phyloP scores from a whole-genome alignment of 352 stramenopile genomes.

The Phytophthora capsici region DNA sequence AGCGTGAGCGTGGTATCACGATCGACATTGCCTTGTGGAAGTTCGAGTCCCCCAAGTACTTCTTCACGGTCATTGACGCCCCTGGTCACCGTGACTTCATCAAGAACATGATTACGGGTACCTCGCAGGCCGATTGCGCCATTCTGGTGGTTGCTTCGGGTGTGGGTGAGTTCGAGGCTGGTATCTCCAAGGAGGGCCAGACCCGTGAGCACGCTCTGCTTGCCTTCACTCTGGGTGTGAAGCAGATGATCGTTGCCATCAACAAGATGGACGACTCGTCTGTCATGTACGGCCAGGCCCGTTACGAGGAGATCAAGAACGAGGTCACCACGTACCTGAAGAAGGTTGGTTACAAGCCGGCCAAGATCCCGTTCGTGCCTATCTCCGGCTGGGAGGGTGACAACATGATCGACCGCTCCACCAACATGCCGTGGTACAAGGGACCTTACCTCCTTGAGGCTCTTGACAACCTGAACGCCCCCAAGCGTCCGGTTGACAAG shows the following conservation, averaged over 20 bases:
- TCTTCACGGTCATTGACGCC: slow-evolving; percentile 98
- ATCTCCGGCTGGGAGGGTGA: slow-evolving; percentile 97
- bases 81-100: slow-evolving; percentile 99
- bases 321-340: slow-evolving; percentile 94
- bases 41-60: slow-evolving; percentile 97
- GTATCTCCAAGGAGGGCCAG: slow-evolving; percentile 96
- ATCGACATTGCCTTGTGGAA: slow-evolving; percentile 99
- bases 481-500: slow-evolving; percentile 94
- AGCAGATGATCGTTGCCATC: slow-evolving; percentile 97
- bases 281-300: slow-evolving; percentile 93
- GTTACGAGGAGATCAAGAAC: slow-evolving; percentile 95
- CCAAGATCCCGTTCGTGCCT: slow-evolving; percentile 96
- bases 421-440: slow-evolving; percentile 98
- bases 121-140: slow-evolving; percentile 97
- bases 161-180: slow-evolving; percentile 94
- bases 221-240: slow-evolving; percentile 97
- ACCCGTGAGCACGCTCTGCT: slow-evolving; percentile 96
- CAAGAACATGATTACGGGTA: slow-evolving; percentile 99
- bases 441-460: slow-evolving; percentile 91
- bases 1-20: slow-evolving; percentile 97
- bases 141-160: slow-evolving; percentile 95
- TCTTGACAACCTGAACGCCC: slow-evolving; percentile 90
- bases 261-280: slow-evolving; percentile 99
- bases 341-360: slow-evolving; percentile 97
- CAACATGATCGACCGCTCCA: slow-evolving; percentile 96